Base-by-base conservation (phyloP, 305 asterid species). In the Fraxinus sp. region DNA sequence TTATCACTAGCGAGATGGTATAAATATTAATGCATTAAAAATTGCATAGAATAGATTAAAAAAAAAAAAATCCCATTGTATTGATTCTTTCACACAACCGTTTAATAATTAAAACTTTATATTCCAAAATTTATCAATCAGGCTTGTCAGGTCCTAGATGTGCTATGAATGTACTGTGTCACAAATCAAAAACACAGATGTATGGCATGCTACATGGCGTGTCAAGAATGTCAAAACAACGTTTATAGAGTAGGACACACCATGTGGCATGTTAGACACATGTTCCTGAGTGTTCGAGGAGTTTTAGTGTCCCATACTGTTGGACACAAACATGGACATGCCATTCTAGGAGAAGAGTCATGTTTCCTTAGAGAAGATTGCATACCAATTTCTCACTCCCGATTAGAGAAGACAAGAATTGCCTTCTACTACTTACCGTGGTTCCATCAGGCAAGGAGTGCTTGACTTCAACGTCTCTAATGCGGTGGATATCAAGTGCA, bases 381-480 rank as follows among this genome's bases (percentile, higher is more conserved):
- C 74, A 24, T 66, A 66, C 74, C 74, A 24, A 66, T 66, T 66
- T 66, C 36, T 66, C n/a, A 66, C 74, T 66, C 36, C 74, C 3
- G 9, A 66, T 66, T 26, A 66, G 18, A 66, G 74, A 66, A 66
- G 74, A 66, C 36, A 66, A 66, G 33, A 66, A 26, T 66, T 66
- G 74, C 30, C 36, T 66, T 66, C 18, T 66, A 66, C 74, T 66
- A 74, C 75, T 71, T 82, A 90, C 94, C 90, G 82, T 79, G 64
- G 78, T 78, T 83, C 62, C 85, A 74, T 70, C 80, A 14, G 89
- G 71, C 55, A 76, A 79, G 74, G 88, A 81, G 22, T 71, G 87
- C 90, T 85, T 79, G 14, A 81, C 72, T 85, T 80, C 89, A 68
- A 77, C 62, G 80, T 82, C 86, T 13, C 72, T 30, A 59, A 80